These are phyloP conservation scores for Rhodotorula paludigena DNA, from an alignment of 768 basidiomycete species.

Conservation along the genomic window DNA sequence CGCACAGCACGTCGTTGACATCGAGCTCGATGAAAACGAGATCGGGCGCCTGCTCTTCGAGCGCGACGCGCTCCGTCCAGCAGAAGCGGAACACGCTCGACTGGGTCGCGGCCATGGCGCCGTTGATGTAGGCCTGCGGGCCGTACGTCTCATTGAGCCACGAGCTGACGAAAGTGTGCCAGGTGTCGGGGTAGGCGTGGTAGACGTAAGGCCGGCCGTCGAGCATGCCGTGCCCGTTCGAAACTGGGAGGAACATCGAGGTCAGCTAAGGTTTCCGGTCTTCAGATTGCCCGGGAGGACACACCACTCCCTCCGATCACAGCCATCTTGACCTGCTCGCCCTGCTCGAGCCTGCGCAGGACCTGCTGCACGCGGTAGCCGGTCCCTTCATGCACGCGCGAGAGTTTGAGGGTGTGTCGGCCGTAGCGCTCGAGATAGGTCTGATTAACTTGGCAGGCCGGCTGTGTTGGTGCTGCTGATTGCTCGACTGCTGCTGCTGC, in stretches of 20 bases:
- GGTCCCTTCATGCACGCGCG: background rate
- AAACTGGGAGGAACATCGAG: background rate
- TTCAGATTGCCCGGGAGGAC: rapidly evolving
- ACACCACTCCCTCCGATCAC: background rate
- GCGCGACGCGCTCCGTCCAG: background rate
- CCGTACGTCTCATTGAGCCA: background rate
- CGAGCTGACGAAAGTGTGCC: background rate
- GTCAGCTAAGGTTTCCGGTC: background rate
- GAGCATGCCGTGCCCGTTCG: background rate
- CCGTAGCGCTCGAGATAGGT: background rate
- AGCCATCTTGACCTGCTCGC: background rate
- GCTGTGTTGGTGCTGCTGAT: background rate
- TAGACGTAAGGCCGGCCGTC: background rate
- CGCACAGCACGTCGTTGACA: conserved; percentile 2
- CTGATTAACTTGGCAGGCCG: background rate
- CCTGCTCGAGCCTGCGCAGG: background rate
- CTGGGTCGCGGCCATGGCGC: background rate
- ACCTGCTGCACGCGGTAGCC: background rate
- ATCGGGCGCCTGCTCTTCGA: background rate
- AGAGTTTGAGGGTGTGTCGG: background rate
- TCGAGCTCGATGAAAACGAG: conserved; percentile 10
- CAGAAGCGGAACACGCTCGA: conserved; percentile 2
- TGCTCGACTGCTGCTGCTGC: too few relatives aligned
- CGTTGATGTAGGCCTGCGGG: background rate
- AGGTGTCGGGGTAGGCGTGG: background rate